Base-by-base conservation (phyloP, 179 eudicot species). In the Camellia oleifera region DNA sequence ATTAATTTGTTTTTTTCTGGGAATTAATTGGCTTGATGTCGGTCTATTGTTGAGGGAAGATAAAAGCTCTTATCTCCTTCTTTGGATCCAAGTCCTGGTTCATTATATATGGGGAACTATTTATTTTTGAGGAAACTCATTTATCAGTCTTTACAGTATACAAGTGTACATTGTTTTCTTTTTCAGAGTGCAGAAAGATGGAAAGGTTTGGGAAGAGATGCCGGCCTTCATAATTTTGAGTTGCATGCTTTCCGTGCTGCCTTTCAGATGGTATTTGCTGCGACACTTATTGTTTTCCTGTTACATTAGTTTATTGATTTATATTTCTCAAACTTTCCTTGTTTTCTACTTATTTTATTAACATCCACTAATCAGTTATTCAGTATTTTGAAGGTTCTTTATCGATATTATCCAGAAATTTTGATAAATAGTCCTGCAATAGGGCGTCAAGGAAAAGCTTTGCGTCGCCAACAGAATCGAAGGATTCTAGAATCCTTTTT, bases 401-500 rank as follows among this genome's bases (percentile, higher is more conserved):
- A 68, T 63, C 89, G 77, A 75, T 84, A 90, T 86, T 88, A 87
- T 80, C 97, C 97, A 20, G 88, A 89, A 79, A 79, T 83, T 82
- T 80, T 92, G 78, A 72, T 48, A 52, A 80, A 54, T 66, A 92
- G 80, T 87, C 97, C 97, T 72, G 79, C 94, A 42, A 84, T 95
- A 65, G 98, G 98, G 50, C 97, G 94, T 57, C 98, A 93, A 88
- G 98, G 98, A 80, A 95, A 95, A 83, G 97, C 94, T 69, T 83
- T 95, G 64, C 92, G 90, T 75, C 97, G 97, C 82, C 91, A 87
- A 66, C 90, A 89, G 56, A 82, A 83, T 65, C 85, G 81, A 69
- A 87, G 78, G 82, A 57, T 64, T 64, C 58, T 80, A 61, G 74
- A 83, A 77, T 81, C 84, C 52, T 65, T 79, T 69, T 53, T 88